Conservation (phyloP, 768 basidiomycete species). For the Multifurca ochricompacta region DNA sequence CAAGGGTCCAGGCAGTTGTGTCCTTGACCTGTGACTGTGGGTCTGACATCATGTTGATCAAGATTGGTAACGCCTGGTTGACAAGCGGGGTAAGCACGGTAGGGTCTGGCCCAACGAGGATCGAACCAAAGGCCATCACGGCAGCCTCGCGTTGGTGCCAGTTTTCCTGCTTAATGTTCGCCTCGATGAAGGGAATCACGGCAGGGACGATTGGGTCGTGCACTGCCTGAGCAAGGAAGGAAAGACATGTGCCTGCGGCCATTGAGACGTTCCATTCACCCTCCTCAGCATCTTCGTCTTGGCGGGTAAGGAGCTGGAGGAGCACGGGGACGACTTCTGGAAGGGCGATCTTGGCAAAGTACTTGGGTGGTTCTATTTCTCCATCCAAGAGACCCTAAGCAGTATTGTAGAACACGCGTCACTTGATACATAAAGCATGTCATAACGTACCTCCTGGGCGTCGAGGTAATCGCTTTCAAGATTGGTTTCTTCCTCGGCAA, state of each 20-base stretch:
- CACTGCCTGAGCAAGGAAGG: constrained; percentile 83
- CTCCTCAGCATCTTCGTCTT: constrained; percentile 95
- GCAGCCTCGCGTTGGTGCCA: constrained; percentile 97
- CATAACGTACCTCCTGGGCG: constrained; percentile 67
- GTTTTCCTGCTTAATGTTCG: constrained; percentile 83
- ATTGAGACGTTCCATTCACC: constrained; percentile 99
- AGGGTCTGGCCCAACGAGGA: constrained; percentile 93
- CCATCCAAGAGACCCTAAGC: constrained; percentile 80
- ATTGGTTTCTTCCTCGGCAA: constrained; percentile 96
- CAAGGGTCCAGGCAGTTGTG: constrained; percentile 96
- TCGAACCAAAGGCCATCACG: constrained; percentile 97
- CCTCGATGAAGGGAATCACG: constrained; percentile 97
- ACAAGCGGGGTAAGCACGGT: constrained; percentile 82
- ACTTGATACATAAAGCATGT: not conserved
- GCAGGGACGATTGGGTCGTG: constrained; percentile 84
- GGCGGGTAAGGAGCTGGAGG: constrained; percentile 77
- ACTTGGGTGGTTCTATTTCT: constrained; percentile 73
- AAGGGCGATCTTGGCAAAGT: constrained; percentile 91
- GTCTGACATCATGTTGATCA: constrained; percentile 95
- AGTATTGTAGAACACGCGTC: constrained; percentile 5
- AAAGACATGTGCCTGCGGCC: constrained; percentile 90
- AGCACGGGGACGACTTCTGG: constrained; percentile 94
- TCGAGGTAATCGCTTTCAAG: constrained; percentile 58
- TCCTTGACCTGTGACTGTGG: constrained; percentile 83
- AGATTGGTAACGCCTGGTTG: constrained; percentile 84